phyloP scores from a whole-genome alignment of 768 basidiomycete genomes.

The Psilocybe tampanensis region DNA sequence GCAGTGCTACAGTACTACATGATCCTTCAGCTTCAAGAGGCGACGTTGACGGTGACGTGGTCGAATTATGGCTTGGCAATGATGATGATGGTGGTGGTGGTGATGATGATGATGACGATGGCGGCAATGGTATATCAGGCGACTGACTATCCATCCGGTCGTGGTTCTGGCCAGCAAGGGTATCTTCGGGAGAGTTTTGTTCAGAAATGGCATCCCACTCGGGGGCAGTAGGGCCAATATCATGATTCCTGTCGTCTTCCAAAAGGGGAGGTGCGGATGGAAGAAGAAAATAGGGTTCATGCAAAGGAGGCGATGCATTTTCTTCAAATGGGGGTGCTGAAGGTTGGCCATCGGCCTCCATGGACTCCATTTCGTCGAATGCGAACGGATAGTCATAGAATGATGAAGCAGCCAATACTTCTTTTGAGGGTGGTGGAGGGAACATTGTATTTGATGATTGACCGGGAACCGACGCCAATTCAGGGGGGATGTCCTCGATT shows the following conservation, averaged over 20 bases:
- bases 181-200: slow-evolving; percentile 13
- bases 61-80: not conserved
- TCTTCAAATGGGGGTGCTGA: slow-evolving; percentile 52
- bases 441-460: slow-evolving; percentile 29
- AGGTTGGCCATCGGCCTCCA: slow-evolving; percentile 39
- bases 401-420: slow-evolving; percentile 38
- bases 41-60: not conserved
- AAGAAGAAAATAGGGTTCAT: slow-evolving; percentile 27
- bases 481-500: slow-evolving; percentile 35
- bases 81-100: too few relatives aligned
- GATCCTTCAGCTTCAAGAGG: not conserved
- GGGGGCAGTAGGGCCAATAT: slow-evolving; percentile 24
- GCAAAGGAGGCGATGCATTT: slow-evolving; percentile 34
- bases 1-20: slow-evolving; percentile 13
- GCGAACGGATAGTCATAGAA: slow-evolving; percentile 44
- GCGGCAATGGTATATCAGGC: not conserved
- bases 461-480: slow-evolving; percentile 6
- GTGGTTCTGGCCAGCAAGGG: slow-evolving; percentile 14
- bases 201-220: slow-evolving; percentile 15
- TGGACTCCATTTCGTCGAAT: slow-evolving; percentile 37
- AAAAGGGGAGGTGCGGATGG: slow-evolving; percentile 53
- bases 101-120: not conserved
- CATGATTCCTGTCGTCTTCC: slow-evolving; percentile 25
- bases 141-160: slow-evolving; percentile 14
- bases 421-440: slow-evolving; percentile 48